phyloP scores from a whole-genome alignment of 2,329 filamentous ascomycete genomes.

The Akanthomyces lecanii region DNA sequence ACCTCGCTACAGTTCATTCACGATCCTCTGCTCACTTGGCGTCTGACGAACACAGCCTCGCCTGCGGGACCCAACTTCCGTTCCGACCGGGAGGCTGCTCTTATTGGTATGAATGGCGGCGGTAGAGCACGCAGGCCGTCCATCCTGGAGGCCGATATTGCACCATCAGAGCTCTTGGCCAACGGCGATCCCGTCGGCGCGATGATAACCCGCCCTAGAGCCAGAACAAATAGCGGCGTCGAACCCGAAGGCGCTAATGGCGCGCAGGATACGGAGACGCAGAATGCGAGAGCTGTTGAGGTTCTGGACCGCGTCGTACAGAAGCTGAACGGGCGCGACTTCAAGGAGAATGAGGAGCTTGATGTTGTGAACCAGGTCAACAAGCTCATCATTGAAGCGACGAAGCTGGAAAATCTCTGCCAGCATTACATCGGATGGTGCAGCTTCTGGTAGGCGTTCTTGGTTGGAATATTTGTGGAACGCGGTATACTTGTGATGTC shows the following conservation, averaged over 20 bases:
- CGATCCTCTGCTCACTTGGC: constrained; percentile 97
- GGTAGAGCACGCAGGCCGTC: constrained; percentile 61
- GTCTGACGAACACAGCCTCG: constrained; percentile 64
- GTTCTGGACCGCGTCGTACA: constrained; percentile 89
- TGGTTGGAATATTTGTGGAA: too few species aligned
- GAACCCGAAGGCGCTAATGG: constrained; percentile 30
- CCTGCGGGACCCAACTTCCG: constrained; percentile 64
- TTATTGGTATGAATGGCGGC: constrained; percentile 41
- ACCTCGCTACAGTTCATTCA: constrained; percentile 75
- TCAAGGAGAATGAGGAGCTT: constrained; percentile 80
- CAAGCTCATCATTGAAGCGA: constrained; percentile 90
- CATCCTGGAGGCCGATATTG: constrained; percentile 61
- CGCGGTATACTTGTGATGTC: too few species aligned
- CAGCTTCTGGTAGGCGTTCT: constrained; percentile 74
- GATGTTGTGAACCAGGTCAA: constrained; percentile 86
- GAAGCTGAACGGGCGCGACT: constrained; percentile 92
- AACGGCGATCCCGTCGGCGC: constrained; percentile 41
- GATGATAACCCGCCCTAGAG: constrained; percentile 47
- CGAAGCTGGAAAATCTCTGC: constrained; percentile 93
- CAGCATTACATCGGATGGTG: constrained; percentile 99
- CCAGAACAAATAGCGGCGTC: constrained; percentile 57
- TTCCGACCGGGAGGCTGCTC: constrained; percentile 53
- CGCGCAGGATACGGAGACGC: constrained; percentile 62
- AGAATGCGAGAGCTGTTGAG: constrained; percentile 89
- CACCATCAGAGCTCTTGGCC: constrained; percentile 56